phyloP scores from a whole-genome alignment of 2,329 filamentous ascomycete genomes.

The Reticulascus tulasneorum region DNA sequence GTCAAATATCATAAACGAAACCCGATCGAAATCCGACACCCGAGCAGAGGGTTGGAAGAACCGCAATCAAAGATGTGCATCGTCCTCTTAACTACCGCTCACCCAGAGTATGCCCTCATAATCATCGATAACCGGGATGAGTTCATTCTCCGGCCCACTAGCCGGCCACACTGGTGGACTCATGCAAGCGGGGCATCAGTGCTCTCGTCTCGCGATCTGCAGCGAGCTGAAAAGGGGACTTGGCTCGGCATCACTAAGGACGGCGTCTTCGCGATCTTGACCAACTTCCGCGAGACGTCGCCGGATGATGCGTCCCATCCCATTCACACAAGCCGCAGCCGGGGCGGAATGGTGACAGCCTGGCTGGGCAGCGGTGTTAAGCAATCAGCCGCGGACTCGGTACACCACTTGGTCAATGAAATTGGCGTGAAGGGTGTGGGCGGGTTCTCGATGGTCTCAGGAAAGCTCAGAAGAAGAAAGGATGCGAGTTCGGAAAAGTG shows the following conservation, averaged over 20 bases:
- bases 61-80: constrained; percentile 63
- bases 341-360: constrained; percentile 60
- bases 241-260: constrained; percentile 61
- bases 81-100: constrained; percentile 68
- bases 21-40: too few relatives aligned
- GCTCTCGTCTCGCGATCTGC: constrained; percentile 58
- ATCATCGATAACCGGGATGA: constrained; percentile 77
- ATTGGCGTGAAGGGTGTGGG: constrained; percentile 57
- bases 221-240: constrained; percentile 58
- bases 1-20: too few relatives aligned
- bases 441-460: constrained; percentile 64
- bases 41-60: too few relatives aligned
- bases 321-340: constrained; percentile 51
- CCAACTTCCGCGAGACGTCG: constrained; percentile 60
- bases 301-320: constrained; percentile 46
- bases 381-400: constrained; percentile 47
- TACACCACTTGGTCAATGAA: constrained; percentile 47
- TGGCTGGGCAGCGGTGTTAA: constrained; percentile 51
- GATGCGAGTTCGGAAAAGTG: constrained; percentile 8
- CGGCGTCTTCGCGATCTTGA: constrained; percentile 60
- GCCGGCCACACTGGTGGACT: constrained; percentile 61
- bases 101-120: constrained; percentile 72
- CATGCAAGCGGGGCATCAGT: constrained; percentile 40
- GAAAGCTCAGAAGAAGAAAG: constrained; percentile 45
- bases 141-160: constrained; percentile 62